Base-by-base conservation (phyloP, 75 land plant species). In the Larix kaempferi region DNA sequence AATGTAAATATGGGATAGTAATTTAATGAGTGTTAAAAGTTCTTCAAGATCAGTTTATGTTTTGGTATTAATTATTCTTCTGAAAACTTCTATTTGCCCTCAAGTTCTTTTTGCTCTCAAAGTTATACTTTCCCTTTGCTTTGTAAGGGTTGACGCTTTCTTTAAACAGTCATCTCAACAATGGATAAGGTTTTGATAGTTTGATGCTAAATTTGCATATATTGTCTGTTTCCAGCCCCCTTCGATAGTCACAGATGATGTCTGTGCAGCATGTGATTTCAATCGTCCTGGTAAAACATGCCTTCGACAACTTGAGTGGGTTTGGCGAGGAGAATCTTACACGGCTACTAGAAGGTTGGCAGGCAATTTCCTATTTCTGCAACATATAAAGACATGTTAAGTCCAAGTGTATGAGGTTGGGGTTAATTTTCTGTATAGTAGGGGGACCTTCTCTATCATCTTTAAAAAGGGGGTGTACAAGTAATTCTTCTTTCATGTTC, bases 261-360 rank as follows among this genome's bases (percentile, higher is more conserved):
- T 89, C 39, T 98, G 99, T 78, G 97, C 99, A 60, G 95, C 99
- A 61, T 98, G 99, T 86, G 99, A 98, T 85, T 98, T 98, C 82
- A 98, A 98, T 78, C 99, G 99, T 35, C 98, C 99, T 44, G 98
- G 91, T 49, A 98, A 98, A 80, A 95, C 86, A 74, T 98, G 99
- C 77, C 86, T 98, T 4, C 89, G 99, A n/a, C 90, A 91, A 63
- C 89, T 98, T 86, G 98, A 98, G 82, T 98, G 99, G 99, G 98
- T 98, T 69, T 98, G 99, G 99, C 91, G 99, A 78, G 99, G 99
- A 57, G 99, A 98, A 78, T 83, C 85, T 22, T 98, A 76, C 71
- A 88, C 82, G 88, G 95, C 91, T 44, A 98, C 89, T 80, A 91
- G 85, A 82, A 95, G 99, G 99, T 98, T 59, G 74, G 29, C 52